Evolutionary conservation across 768 basidiomycete species (phyloP).

Genomic region (Hemileccinum rubropunctum): DNA sequence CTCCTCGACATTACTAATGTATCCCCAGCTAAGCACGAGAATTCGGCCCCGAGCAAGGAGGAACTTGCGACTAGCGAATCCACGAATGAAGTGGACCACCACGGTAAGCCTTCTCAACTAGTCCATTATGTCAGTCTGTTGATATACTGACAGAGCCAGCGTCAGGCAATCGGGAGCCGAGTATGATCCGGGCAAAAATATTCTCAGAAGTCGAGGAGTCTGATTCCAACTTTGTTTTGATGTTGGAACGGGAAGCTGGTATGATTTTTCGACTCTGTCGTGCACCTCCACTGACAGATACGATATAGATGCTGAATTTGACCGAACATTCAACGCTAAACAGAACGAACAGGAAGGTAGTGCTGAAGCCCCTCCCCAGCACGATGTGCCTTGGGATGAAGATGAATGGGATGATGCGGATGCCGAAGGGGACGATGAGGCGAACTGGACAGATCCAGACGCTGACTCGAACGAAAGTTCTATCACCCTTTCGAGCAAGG

Average conservation of each 20-base stretch:
- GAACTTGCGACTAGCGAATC: constrained; percentile 3
- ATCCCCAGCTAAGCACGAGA: constrained; percentile 8
- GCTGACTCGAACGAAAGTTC: constrained; percentile 51
- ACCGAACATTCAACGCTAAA: constrained; percentile 17
- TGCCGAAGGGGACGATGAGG: constrained; percentile 46
- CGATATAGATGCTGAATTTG: constrained; percentile 25
- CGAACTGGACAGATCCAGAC: constrained; percentile 46
- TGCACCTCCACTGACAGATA: constrained; percentile 5
- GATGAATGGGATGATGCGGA: constrained; percentile 35
- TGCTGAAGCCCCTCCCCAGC: constrained; percentile 14
- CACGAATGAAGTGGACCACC: background rate
- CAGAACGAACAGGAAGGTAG: constrained; percentile 16
- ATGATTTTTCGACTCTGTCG: background rate
- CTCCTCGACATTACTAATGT: background rate
- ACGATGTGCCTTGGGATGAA: constrained; percentile 27
- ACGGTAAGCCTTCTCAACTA: constrained; percentile 8
- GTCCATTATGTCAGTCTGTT: constrained; percentile 1
- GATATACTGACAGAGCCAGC: constrained; percentile 1
- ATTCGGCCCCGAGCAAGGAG: background rate
- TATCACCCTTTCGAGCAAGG: constrained; percentile 52
- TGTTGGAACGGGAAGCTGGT: constrained; percentile 33
- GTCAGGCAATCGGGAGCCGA: constrained; percentile 14
- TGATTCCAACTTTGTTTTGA: constrained; percentile 25
- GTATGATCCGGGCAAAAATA: constrained; percentile 1
- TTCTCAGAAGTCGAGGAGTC: constrained; percentile 25